phyloP scores from a whole-genome alignment of 768 basidiomycete genomes.

The Lentinula guzmanii region DNA sequence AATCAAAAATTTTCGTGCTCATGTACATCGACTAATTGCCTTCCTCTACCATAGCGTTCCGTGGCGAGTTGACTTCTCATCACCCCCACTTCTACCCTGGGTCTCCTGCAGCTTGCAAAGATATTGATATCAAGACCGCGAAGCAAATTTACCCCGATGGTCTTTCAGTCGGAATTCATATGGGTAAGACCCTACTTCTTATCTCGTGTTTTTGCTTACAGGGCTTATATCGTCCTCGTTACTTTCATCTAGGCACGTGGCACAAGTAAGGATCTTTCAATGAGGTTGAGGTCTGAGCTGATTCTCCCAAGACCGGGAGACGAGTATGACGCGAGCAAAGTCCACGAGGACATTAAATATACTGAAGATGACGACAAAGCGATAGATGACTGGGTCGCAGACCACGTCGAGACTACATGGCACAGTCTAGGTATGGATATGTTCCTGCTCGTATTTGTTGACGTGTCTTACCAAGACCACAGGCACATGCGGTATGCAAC shows the following conservation, averaged over 20 bases:
- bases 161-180: slow-evolving; percentile 66
- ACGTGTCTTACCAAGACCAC: neutral
- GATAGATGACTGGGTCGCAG: slow-evolving; percentile 66
- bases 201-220: neutral
- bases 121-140: slow-evolving; percentile 66
- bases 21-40: neutral
- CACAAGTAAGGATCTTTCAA: slow-evolving; percentile 28
- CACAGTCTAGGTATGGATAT: slow-evolving; percentile 50
- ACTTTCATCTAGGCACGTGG: slow-evolving; percentile 37
- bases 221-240: neutral
- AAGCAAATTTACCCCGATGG: slow-evolving; percentile 54
- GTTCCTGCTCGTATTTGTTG: neutral
- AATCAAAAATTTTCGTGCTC: neutral
- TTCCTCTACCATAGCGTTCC: slow-evolving; percentile 41
- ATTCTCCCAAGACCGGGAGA: slow-evolving; percentile 36
- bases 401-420: slow-evolving; percentile 77
- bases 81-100: slow-evolving; percentile 72
- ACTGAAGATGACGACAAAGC: slow-evolving; percentile 63
- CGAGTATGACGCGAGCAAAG: slow-evolving; percentile 44
- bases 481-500: slow-evolving; percentile 39
- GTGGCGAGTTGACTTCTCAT: slow-evolving; percentile 66
- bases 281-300: neutral
- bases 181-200: slow-evolving; percentile 32
- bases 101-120: slow-evolving; percentile 50
- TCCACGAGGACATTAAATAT: slow-evolving; percentile 63